Base-by-base conservation (phyloP, 306 rosid genomes). In the Vigna nakashimae region DNA sequence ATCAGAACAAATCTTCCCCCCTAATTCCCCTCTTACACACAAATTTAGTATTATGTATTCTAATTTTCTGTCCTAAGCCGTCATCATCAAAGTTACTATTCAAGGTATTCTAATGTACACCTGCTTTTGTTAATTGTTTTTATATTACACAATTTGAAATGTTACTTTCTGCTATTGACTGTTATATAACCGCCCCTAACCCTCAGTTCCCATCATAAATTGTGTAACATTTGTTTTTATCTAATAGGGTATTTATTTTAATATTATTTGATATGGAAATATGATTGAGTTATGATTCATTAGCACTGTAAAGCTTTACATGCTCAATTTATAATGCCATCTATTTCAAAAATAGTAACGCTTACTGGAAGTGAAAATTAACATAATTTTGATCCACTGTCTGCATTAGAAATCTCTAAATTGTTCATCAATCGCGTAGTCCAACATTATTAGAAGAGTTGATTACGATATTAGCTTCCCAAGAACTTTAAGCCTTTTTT, bases 251-350 rank as follows among this genome's bases (percentile, higher is more conserved):
- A 45, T 69, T 69, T 53, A 84, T 60, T 72, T 73, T 24, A 62
- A 15, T 66, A 73, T 79, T 73, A 66, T 63, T 22, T 57, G 63
- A 69, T 70, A 42, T 81, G 57, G 46, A 32, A 46, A 68, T 24
- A 24, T 36, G 64, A 65, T 55, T 48, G 18, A 50, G 13, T 34
- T 52, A 49, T 57, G 48, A 60, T 67, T 58, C 69, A 8, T 14
- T 20, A 9, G 9, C 34, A 36, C 8, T 60, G 28, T 73, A 20
- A 74, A 46, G 16, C 22, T 63, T 64, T 65, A 34, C 43, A 49
- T 26, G 18, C 43, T 51, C 43, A 48, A 26, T 51, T 36, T 62
- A 46, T 42, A 28, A 59, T 42, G 63, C 85, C 70, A 63, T 63
- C 69, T 43, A n/a, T 75, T 75, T 69, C 17, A 60, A 79, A 81